Percentiles rank a stretch among this genome's conserved stretches.
These are phyloP conservation scores for Fereydounia khargensis DNA, from an alignment of 1,284 basidiomycete species.

Conservation along the genomic window DNA sequence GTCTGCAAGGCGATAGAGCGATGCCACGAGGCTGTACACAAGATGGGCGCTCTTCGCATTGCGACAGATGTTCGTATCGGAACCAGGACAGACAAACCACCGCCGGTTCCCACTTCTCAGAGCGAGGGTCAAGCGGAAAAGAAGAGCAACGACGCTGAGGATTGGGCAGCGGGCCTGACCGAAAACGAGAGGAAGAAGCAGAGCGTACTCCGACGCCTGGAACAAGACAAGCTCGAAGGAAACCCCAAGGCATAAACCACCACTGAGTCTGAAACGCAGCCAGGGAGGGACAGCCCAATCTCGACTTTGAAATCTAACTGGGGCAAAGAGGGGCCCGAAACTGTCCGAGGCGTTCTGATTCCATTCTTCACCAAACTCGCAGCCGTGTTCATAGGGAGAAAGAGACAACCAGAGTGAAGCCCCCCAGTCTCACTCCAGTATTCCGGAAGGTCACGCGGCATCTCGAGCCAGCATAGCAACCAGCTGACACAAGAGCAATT, in stretches of 20 bases:
- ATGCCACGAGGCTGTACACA: constrained; percentile 54
- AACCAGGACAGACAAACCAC: constrained; percentile 47
- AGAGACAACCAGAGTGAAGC: too few relatives aligned
- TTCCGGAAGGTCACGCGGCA: too few relatives aligned
- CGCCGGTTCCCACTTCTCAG: background rate
- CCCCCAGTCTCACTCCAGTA: too few relatives aligned
- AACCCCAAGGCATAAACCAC: background rate
- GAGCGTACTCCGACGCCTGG: constrained; percentile 43
- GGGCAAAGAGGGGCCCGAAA: too few relatives aligned
- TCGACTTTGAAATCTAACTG: too few relatives aligned
- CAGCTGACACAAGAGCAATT: too few relatives aligned
- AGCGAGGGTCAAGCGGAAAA: background rate
- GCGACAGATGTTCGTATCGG: constrained; percentile 56
- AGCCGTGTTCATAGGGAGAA: background rate
- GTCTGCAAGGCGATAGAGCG: constrained; percentile 48
- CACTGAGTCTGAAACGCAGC: background rate
- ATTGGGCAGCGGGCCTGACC: constrained; percentile 27
- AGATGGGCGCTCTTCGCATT: constrained; percentile 51
- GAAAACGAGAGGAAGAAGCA: constrained; percentile 55
- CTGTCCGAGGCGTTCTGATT: background rate
- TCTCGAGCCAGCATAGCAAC: too few relatives aligned
- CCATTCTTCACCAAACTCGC: background rate
- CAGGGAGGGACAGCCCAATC: too few relatives aligned
- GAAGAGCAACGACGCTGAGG: constrained; percentile 1
- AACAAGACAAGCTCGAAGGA: constrained; percentile 1